phyloP scores from a whole-genome alignment of 1,284 basidiomycete genomes.

The Naganishia sp. region DNA sequence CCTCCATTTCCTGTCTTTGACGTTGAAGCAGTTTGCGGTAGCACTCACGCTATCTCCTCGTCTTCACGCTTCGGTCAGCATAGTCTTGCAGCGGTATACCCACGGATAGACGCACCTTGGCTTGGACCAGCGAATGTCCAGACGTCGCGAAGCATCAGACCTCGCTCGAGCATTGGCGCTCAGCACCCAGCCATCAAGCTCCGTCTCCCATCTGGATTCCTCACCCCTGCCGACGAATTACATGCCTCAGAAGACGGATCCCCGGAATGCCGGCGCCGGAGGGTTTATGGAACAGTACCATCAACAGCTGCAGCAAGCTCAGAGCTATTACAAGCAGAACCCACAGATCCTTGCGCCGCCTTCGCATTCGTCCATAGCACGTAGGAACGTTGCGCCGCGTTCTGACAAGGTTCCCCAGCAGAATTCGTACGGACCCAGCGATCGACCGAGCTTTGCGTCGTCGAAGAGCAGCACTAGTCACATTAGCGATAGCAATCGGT shows the following conservation, averaged over 20 bases:
- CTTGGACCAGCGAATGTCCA: constrained; percentile 21
- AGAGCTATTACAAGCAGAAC: constrained; percentile 26
- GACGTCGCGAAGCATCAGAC: constrained; percentile 25
- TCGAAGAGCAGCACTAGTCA: constrained; percentile 12
- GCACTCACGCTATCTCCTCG: no score
- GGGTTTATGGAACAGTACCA: constrained; percentile 28
- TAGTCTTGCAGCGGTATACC: neutral
- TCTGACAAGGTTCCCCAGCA: neutral
- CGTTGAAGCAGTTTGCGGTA: no score
- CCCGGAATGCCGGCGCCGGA: constrained; percentile 1
- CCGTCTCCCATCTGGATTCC: constrained; percentile 8
- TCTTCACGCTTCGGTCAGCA: no score
- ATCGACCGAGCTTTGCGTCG: neutral
- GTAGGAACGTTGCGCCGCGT: neutral
- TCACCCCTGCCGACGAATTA: constrained; percentile 21
- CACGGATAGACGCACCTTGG: neutral
- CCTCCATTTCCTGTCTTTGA: no score
- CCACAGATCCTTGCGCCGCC: constrained; percentile 16
- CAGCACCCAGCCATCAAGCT: constrained; percentile 22
- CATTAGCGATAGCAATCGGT: constrained; percentile 18
- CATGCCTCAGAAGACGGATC: constrained; percentile 1
- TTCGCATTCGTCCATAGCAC: constrained; percentile 6
- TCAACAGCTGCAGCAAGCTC: constrained; percentile 26
- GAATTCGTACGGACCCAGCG: constrained; percentile 2
- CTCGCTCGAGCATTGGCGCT: constrained; percentile 27